Evolutionary conservation across 768 basidiomycete genomes (phyloP).

Genomic region (Lactarius quietus): DNA sequence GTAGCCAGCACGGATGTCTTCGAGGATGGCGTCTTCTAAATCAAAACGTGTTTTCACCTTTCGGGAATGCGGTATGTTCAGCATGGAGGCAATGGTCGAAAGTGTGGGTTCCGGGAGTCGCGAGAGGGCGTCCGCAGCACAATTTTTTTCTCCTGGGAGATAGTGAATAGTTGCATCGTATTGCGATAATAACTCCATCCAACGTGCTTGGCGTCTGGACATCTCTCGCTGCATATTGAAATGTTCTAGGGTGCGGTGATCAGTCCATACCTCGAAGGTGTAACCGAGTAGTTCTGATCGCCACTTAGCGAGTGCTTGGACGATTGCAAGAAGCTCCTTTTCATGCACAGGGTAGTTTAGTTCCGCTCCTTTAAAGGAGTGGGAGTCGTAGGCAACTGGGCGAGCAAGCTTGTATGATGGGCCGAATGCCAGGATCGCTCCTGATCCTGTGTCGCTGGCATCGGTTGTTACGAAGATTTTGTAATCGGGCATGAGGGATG

Average conservation of each 20-base stretch:
- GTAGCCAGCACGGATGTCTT: too few species aligned
- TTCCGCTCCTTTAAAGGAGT: too few species aligned
- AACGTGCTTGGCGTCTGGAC: slow-evolving; percentile 30
- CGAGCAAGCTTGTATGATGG: too few species aligned
- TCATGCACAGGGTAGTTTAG: too few species aligned
- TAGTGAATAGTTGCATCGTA: slow-evolving; percentile 36
- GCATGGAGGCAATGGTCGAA: slow-evolving; percentile 22
- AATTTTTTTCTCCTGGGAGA: slow-evolving; percentile 31
- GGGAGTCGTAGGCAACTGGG: too few species aligned
- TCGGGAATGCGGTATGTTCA: slow-evolving; percentile 26
- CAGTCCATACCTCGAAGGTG: slow-evolving; percentile 30
- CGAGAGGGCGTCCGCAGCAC: slow-evolving; percentile 30
- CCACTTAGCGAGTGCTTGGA: slow-evolving; percentile 39
- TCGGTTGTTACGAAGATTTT: too few species aligned
- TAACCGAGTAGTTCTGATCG: slow-evolving; percentile 28
- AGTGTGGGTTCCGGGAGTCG: slow-evolving; percentile 28
- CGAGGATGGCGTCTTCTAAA: too few species aligned
- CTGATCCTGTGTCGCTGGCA: too few species aligned
- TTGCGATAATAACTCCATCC: slow-evolving; percentile 31
- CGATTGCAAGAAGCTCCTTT: slow-evolving; percentile 27
- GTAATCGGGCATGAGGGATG: too few species aligned
- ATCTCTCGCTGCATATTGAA: slow-evolving; percentile 29
- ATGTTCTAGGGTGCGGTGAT: slow-evolving; percentile 31
- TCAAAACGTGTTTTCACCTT: not conserved
- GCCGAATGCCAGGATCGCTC: too few species aligned